These are phyloP conservation scores for Colletotrichum eleusines DNA, from an alignment of 2,329 filamentous ascomycete genomes.

Conservation along the genomic window DNA sequence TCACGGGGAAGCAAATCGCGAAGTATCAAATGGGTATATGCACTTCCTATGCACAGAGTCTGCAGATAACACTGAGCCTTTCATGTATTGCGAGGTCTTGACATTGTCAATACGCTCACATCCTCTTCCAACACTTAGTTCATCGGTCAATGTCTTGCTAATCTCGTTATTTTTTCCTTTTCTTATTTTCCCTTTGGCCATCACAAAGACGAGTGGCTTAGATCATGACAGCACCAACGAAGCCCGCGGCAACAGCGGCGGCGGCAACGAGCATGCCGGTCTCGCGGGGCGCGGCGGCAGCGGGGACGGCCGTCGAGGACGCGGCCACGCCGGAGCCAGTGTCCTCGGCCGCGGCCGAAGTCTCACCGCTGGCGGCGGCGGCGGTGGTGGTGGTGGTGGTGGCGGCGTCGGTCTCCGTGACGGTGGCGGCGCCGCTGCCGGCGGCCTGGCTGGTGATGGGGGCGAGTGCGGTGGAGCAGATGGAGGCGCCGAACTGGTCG, in stretches of 20 bases:
- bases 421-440: background rate
- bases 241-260: conserved; percentile 25
- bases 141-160: background rate
- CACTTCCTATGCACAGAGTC: too few species aligned
- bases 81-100: background rate
- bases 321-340: conserved; percentile 1
- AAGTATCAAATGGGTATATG: background rate
- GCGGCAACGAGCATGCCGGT: conserved; percentile 33
- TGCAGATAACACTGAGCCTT: background rate
- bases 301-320: conserved; percentile 7
- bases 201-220: background rate
- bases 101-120: background rate
- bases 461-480: conserved; percentile 25
- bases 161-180: background rate
- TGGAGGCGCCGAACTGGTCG: background rate
- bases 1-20: background rate
- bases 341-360: background rate
- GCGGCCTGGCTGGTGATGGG: conserved; percentile 12
- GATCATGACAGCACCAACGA: conserved; percentile 33
- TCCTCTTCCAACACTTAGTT: background rate
- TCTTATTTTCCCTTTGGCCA: too few species aligned
- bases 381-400: background rate
- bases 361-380: background rate
- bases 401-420: background rate
- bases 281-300: conserved; percentile 31